Conservation (phyloP, 2,329 filamentous ascomycete genomes). For the Alternaria rosae region DNA sequence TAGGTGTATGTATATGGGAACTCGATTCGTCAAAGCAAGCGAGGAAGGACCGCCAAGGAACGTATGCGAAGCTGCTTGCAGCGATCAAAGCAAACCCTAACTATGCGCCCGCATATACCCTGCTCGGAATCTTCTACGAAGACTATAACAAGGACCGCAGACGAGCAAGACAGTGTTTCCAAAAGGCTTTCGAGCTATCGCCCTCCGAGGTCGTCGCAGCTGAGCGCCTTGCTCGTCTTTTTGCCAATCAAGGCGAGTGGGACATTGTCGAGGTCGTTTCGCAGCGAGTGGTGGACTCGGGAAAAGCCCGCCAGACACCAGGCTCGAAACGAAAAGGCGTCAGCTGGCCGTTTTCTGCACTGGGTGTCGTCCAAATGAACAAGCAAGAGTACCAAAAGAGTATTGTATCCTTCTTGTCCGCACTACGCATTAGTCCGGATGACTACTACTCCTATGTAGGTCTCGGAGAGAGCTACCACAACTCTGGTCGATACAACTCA, state of each 20-base stretch:
- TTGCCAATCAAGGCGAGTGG: slow-evolving; percentile 93
- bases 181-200: slow-evolving; percentile 94
- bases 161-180: slow-evolving; percentile 88
- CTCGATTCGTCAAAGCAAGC: slow-evolving; percentile 75
- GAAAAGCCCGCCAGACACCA: slow-evolving; percentile 85
- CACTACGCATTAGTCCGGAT: slow-evolving; percentile 79
- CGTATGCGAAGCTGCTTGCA: slow-evolving; percentile 83
- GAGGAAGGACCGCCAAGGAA: slow-evolving; percentile 79
- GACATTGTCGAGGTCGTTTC: slow-evolving; percentile 94
- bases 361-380: slow-evolving; percentile 94
- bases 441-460: slow-evolving; percentile 98
- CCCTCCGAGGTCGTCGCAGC: slow-evolving; percentile 85
- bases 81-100: slow-evolving; percentile 87
- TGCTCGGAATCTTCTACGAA: slow-evolving; percentile 86
- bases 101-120: slow-evolving; percentile 90
- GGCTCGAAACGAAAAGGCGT: slow-evolving; percentile 92
- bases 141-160: slow-evolving; percentile 90
- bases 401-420: slow-evolving; percentile 90
- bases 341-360: slow-evolving; percentile 93
- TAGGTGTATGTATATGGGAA: slow-evolving; percentile 89
- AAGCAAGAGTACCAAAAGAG: slow-evolving; percentile 89
- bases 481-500: slow-evolving; percentile 91
- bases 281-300: slow-evolving; percentile 91
- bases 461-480: slow-evolving; percentile 96
- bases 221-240: slow-evolving; percentile 82